phyloP scores from a whole-genome alignment of 345 rosid genomes.

The Eucalyptus microcorys region DNA sequence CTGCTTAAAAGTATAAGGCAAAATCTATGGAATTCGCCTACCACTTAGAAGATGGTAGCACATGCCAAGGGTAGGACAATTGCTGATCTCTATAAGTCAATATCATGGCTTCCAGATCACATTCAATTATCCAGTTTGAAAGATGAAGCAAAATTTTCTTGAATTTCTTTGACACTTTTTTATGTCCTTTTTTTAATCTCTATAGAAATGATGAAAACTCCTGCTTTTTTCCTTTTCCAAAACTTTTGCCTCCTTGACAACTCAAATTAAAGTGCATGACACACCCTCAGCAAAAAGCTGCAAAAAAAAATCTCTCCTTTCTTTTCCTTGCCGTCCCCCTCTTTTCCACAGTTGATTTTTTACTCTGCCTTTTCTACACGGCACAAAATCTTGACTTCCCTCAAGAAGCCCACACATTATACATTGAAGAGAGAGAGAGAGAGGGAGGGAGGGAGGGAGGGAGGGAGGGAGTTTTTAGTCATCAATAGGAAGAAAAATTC shows the following conservation, averaged over 20 bases:
- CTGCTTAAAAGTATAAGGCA: not conserved
- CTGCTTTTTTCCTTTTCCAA: not conserved
- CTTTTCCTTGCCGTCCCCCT: not conserved
- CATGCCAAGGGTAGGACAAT: not conserved
- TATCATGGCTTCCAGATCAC: not conserved
- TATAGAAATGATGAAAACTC: not conserved
- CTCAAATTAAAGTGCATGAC: constrained; percentile 50
- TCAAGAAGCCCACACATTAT: not conserved
- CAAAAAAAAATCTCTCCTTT: not conserved
- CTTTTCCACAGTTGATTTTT: not conserved
- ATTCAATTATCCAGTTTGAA: not conserved
- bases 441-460: not conserved
- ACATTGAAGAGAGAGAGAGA: not conserved
- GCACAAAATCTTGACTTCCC: not conserved
- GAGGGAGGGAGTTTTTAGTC: not conserved
- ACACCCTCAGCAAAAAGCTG: not conserved
- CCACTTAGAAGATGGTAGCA: not conserved
- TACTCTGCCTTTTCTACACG: not conserved
- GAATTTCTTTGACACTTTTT: not conserved
- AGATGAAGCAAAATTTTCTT: not conserved
- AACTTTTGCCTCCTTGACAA: constrained; percentile 35
- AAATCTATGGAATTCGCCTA: not conserved
- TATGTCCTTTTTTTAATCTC: not conserved
- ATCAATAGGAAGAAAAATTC: not conserved
- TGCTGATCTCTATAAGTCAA: not conserved